Conservation (phyloP, 2,329 filamentous ascomycete species). For the Pseudopyrenochaeta lycopersici region DNA sequence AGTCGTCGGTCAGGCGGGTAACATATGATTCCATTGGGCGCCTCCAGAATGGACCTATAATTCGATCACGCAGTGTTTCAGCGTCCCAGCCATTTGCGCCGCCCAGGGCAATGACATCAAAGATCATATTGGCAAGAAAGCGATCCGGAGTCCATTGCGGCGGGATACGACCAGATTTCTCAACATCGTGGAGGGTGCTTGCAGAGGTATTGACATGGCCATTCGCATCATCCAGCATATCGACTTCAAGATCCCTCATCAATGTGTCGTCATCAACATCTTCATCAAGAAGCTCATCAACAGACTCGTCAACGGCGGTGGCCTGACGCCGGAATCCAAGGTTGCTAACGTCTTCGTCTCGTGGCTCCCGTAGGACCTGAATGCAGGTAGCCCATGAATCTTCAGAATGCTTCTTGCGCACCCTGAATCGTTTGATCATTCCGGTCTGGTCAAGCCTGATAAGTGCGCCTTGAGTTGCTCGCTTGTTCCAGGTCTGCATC, state of each 20-base stretch:
- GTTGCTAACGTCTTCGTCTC: slow-evolving; percentile 44
- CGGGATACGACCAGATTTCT: slow-evolving; percentile 46
- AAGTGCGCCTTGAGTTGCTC: slow-evolving; percentile 50
- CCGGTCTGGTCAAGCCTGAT: slow-evolving; percentile 52
- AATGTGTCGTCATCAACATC: slow-evolving; percentile 40
- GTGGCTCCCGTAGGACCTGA: slow-evolving; percentile 51
- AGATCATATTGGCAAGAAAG: slow-evolving; percentile 61
- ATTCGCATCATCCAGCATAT: slow-evolving; percentile 33
- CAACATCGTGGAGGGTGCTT: slow-evolving; percentile 4
- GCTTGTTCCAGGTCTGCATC: slow-evolving; percentile 48
- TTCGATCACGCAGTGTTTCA: slow-evolving; percentile 46
- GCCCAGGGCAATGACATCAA: slow-evolving; percentile 57
- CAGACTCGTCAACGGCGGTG: slow-evolving; percentile 10
- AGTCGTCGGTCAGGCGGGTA: slow-evolving; percentile 62
- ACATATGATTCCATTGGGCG: slow-evolving; percentile 64
- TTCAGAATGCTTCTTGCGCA: slow-evolving; percentile 35
- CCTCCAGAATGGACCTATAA: slow-evolving; percentile 62
- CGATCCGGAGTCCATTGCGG: slow-evolving; percentile 66
- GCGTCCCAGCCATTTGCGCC: slow-evolving; percentile 62
- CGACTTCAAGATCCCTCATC: slow-evolving; percentile 43
- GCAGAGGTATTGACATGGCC: slow-evolving; percentile 30
- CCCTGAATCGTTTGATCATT: slow-evolving; percentile 50
- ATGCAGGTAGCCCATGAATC: slow-evolving; percentile 48
- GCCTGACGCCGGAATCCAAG: slow-evolving; percentile 39
- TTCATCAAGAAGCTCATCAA: slow-evolving; percentile 37